Evolutionary conservation across 495 filamentous ascomycete genomes (phyloP).

Genomic region (Parachaetomium inaequale): DNA sequence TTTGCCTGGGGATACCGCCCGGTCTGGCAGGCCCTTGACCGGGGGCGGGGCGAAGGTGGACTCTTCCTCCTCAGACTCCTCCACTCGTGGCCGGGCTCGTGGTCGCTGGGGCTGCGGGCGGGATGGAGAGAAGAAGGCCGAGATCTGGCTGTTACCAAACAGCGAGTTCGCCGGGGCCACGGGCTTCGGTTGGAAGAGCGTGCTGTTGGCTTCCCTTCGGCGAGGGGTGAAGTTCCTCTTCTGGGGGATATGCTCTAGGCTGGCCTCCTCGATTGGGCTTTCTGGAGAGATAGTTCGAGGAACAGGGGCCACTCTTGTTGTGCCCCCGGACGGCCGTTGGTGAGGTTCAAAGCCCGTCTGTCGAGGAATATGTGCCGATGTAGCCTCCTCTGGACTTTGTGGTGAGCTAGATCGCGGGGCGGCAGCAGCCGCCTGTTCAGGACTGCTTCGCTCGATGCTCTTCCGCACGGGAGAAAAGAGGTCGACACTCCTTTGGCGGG

Average conservation of each 20-base stretch:
- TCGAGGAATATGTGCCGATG: conserved; percentile 26
- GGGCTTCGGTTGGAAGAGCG: conserved; percentile 33
- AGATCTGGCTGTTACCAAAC: conserved; percentile 19
- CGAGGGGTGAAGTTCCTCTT: conserved; percentile 52
- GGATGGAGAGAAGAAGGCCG: conserved; percentile 16
- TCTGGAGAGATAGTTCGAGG: background rate
- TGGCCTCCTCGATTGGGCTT: background rate
- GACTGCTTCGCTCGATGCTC: conserved; percentile 5
- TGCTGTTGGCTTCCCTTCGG: conserved; percentile 31
- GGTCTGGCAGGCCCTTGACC: conserved; percentile 30
- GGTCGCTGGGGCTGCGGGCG: conserved; percentile 1
- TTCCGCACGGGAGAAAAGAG: conserved; percentile 26
- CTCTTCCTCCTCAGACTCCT: conserved; percentile 17
- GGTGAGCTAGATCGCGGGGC: background rate
- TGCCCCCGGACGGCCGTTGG: conserved; percentile 31
- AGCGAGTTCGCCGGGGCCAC: conserved; percentile 10
- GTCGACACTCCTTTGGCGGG: conserved; percentile 23
- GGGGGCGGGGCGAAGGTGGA: conserved; percentile 10
- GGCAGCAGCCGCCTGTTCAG: background rate
- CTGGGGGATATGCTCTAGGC: conserved; percentile 30
- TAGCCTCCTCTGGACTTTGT: background rate
- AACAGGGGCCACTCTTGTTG: background rate
- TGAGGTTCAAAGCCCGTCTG: conserved; percentile 48
- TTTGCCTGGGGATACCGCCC: conserved; percentile 46
- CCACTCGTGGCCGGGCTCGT: background rate